phyloP scores from a whole-genome alignment of 163 green algal species.

The Picocystis sp. region DNA sequence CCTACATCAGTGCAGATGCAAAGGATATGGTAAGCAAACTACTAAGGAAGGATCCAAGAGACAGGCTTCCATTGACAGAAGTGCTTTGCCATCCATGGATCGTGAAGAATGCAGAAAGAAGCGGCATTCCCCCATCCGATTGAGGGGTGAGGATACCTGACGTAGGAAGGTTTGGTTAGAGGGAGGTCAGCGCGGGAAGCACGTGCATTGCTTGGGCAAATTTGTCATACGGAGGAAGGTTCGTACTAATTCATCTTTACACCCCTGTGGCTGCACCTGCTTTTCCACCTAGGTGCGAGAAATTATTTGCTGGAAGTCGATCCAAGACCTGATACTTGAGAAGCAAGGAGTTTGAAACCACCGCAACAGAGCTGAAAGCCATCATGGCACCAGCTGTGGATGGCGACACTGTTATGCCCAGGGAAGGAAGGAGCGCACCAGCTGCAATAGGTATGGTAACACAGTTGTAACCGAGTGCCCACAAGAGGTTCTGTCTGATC shows the following conservation, averaged over 20 bases:
- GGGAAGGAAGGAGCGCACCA: slow-evolving; percentile 44
- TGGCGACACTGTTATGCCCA: slow-evolving; percentile 39
- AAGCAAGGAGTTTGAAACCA: slow-evolving; percentile 53
- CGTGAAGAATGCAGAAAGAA: slow-evolving; percentile 5
- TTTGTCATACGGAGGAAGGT: too few species aligned
- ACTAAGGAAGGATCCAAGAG: slow-evolving; percentile 23
- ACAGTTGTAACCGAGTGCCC: slow-evolving; percentile 80
- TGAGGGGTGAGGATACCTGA: too few species aligned
- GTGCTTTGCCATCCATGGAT: slow-evolving; percentile 35
- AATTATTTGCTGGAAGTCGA: too few species aligned
- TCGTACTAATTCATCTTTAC: too few species aligned
- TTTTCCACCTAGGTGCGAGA: too few species aligned
- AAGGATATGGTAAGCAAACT: slow-evolving; percentile 12
- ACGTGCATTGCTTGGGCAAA: too few species aligned
- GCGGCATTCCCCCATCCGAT: neutral
- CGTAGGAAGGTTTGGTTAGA: too few species aligned
- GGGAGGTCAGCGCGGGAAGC: too few species aligned
- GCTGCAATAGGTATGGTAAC: slow-evolving; percentile 77
- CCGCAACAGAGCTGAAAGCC: slow-evolving; percentile 45
- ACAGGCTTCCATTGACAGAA: slow-evolving; percentile 18
- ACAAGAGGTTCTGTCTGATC: slow-evolving; percentile 79
- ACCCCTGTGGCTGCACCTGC: too few species aligned
- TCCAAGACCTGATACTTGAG: slow-evolving; percentile 12
- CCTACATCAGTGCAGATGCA: neutral
- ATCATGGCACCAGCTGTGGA: slow-evolving; percentile 47